Base-by-base conservation (phyloP, 2,329 filamentous ascomycete genomes). In the Dactylellina sp. region DNA sequence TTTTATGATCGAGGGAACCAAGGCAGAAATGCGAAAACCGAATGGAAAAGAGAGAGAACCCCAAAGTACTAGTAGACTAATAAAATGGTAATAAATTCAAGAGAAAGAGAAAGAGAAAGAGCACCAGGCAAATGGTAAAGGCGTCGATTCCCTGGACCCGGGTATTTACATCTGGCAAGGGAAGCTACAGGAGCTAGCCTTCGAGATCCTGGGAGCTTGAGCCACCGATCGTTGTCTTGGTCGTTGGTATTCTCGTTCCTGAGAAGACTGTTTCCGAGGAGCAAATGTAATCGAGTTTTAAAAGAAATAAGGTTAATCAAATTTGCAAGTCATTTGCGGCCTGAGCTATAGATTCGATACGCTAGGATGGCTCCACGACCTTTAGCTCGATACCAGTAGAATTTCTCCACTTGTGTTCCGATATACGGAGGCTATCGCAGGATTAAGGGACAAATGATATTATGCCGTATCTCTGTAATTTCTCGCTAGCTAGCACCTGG, bases 331-430 rank as follows among this genome's bases (percentile, higher is more conserved):
- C 37, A 44, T 35, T 55, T 7, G 25, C n/a, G 24, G n/a, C 49
- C 49, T n/a, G 47, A 42, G 16, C n/a, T 47, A 60, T 53, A 35
- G 18, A 42, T 60, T 68, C 63, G 63, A 59, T 68, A 68, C 63
- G 63, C 53, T 68, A 53, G 52, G 52, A 68, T 53, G 44, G 35
- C 63, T 66, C 63, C 63, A 68, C 63, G 63, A 60, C 20, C 25
- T 24, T 11, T n/a, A 39, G n/a, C 9, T 40, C 37, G 37, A 40
- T 40, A 40, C 14, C 37, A 39, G 49, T 59, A 16, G 32, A 28
- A 22, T 64, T n/a, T 59, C 59, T 71, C 68, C 68, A 72, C 60
- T 39, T 22, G 37, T 22, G 25, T 46, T 64, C 68, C 68, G 68
- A 72, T 72, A 53, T 55, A 63, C 64, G 64, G 64, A 70, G 56